A percentile compares a stretch with the other conserved stretches of the same genome.
phyloP scores from a whole-genome alignment of 306 rosid genomes.

The Crataegus laevigata region DNA sequence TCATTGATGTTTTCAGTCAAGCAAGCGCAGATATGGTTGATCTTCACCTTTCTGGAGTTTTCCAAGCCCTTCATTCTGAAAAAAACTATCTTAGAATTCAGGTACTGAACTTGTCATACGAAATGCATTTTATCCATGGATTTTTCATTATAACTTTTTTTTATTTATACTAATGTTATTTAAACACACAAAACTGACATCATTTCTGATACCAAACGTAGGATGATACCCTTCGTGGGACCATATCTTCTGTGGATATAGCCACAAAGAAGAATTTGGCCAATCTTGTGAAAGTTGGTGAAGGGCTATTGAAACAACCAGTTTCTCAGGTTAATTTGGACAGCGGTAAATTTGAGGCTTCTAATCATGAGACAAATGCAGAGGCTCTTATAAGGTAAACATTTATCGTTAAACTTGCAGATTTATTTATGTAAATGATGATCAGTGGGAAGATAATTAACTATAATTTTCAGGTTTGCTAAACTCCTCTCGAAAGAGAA shows the following conservation, averaged over 20 bases:
- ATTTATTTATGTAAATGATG: background rate
- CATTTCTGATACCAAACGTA: background rate
- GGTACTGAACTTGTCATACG: background rate
- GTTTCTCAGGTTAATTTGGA: slow-evolving; percentile 20
- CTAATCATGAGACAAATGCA: slow-evolving; percentile 7
- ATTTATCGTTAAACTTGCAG: background rate
- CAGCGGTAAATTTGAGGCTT: slow-evolving; percentile 3
- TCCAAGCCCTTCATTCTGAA: slow-evolving; percentile 5
- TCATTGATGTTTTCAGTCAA: slow-evolving; percentile 26
- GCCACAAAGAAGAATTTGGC: slow-evolving; percentile 23
- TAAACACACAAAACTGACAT: no score
- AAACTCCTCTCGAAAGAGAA: slow-evolving; percentile 13
- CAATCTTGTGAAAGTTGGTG: slow-evolving; percentile 12
- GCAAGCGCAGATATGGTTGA: slow-evolving; percentile 3
- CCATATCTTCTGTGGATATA: slow-evolving; percentile 9
- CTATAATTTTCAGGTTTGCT: slow-evolving; percentile 18
- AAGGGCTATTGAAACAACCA: slow-evolving; percentile 9
- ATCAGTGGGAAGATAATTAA: background rate
- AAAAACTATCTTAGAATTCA: slow-evolving; percentile 19
- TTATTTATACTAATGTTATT: background rate
- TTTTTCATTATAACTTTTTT: background rate
- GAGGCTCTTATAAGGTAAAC: slow-evolving; percentile 16
- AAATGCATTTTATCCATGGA: background rate
- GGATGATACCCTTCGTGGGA: slow-evolving; percentile 15
- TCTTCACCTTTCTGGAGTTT: slow-evolving; percentile 1